These are phyloP conservation scores for Beauveria sp. DNA, from an alignment of 2,329 filamentous ascomycete species.

Conservation along the genomic window DNA sequence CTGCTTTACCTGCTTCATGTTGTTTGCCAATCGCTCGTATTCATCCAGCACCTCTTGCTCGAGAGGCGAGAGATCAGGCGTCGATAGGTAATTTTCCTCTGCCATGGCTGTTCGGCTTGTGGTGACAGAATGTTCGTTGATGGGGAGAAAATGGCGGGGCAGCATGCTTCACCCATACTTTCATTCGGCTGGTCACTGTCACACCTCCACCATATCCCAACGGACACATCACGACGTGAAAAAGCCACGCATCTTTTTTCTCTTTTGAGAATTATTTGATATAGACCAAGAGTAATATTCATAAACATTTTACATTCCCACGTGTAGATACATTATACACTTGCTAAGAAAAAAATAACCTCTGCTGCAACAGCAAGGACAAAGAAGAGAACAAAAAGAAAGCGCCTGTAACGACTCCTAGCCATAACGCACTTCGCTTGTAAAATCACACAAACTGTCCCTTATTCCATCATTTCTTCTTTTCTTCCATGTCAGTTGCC, in stretches of 20 bases:
- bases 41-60: slow-evolving; percentile 95
- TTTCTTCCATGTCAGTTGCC: slow-evolving; percentile 15
- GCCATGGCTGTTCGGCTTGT: not conserved
- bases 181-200: not conserved
- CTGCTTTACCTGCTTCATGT: slow-evolving; percentile 71
- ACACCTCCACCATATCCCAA: not conserved
- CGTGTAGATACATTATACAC: slow-evolving; percentile 13
- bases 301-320: slow-evolving; percentile 6
- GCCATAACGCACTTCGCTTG: slow-evolving; percentile 9
- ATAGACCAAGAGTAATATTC: not conserved
- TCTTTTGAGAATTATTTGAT: not conserved
- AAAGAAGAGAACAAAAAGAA: slow-evolving; percentile 11
- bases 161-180: not conserved
- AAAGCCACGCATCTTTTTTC: not conserved
- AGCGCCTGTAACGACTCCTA: not conserved
- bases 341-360: slow-evolving; percentile 9
- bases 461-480: not conserved
- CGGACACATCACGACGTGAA: not conserved
- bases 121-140: not conserved
- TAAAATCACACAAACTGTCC: slow-evolving; percentile 1
- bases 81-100: slow-evolving; percentile 26
- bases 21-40: slow-evolving; percentile 78
- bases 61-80: slow-evolving; percentile 62
- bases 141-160: slow-evolving; percentile 3
- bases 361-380: slow-evolving; percentile 4